Conservation (phyloP, 768 basidiomycete genomes). For the Hypholoma sublateritium region DNA sequence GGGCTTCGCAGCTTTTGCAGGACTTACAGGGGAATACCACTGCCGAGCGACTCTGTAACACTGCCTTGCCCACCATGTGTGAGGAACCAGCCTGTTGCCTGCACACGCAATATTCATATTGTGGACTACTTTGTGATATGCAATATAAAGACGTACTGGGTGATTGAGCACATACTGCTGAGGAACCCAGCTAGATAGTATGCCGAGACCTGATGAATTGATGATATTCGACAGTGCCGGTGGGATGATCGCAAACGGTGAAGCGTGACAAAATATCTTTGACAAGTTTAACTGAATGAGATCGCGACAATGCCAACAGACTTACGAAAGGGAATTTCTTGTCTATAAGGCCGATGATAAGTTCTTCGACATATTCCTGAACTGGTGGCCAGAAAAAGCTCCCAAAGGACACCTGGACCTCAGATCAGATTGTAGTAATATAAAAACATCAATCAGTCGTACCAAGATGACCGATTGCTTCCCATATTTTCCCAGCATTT, state of each 20-base stretch:
- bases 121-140: not conserved
- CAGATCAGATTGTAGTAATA: not conserved
- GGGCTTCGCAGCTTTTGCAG: not conserved
- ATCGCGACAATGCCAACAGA: not conserved
- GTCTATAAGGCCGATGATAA: conserved; percentile 8
- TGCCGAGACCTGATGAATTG: conserved; percentile 4
- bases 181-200: conserved; percentile 11
- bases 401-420: not conserved
- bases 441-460: not conserved
- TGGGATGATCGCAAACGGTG: conserved; percentile 10
- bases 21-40: conserved; percentile 12
- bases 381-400: conserved; percentile 8
- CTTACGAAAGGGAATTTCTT: conserved; percentile 13
- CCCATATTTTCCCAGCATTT: not conserved
- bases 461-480: not conserved
- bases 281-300: not conserved
- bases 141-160: not conserved
- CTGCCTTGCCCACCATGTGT: conserved; percentile 15
- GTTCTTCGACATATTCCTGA: conserved; percentile 12
- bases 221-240: conserved; percentile 2
- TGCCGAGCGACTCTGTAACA: conserved; percentile 10
- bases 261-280: conserved; percentile 12
- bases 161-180: conserved; percentile 14
- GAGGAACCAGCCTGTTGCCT: conserved; percentile 18
- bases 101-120: not conserved